Base-by-base conservation (phyloP, 2,329 filamentous ascomycete genomes). In the Pseudogymnoascus verrucosus region DNA sequence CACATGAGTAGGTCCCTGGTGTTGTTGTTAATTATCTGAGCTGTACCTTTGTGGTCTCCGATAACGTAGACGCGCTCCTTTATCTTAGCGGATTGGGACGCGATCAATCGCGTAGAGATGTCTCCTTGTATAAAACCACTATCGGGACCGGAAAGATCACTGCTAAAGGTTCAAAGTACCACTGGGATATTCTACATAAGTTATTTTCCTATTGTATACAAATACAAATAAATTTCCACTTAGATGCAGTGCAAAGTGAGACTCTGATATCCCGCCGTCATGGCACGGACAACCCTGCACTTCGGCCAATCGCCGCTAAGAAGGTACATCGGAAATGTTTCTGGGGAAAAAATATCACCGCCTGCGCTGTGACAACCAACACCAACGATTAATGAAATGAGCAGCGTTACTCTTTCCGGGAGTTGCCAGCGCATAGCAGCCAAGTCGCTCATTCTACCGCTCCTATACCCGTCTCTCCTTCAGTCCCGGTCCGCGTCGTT, bases 401-500 rank as follows among this genome's bases (percentile, higher is more conserved):
- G 62, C 63, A 69, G 63, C 40, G 61, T 64, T 62, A 60, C 68
- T 60, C 64, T 68, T 16, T 65, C 65, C 16, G 64, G 39, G 42
- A 59, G 64, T 61, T 63, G 59, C 26, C 47, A 62, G 57, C 62
- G 63, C 61, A 44, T 66, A n/a, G 65, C 62, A 60, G 44, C 40
- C 23, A 21, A 47, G 31, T 63, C 40, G 44, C 21, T 62, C 60
- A 40, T 57, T 34, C 61, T 59, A 4, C 42, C 40, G n/a, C 44
- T 61, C 12, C 31, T 66, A 57, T 63, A 61, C 36, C 63, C 63
- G 14, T 37, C 39, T n/a, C 28, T 61, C n/a, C 62, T 40, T 19
- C 12, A 8, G 5, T 12, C 54, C n/a, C 79, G 80, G 65, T 71
- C 77, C 70, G 81, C 82, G 21, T 87, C 85, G 44, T 80, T 90